phyloP scores from a whole-genome alignment of 2,329 filamentous ascomycete species.

The Blumeria hordei region DNA sequence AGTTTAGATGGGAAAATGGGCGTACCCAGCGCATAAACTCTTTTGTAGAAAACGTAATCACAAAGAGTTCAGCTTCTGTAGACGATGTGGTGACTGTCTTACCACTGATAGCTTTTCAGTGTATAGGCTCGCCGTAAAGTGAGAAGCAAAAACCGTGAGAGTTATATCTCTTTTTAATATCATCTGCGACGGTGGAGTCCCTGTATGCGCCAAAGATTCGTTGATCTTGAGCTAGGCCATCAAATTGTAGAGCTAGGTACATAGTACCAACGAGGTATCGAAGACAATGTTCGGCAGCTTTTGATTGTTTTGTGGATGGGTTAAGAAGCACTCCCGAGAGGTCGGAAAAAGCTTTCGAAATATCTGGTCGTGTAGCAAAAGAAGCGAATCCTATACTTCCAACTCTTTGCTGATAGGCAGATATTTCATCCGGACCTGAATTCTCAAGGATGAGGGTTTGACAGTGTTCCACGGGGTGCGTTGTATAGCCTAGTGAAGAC shows the following conservation, averaged over 20 bases:
- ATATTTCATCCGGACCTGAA: not conserved
- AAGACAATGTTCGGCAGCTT: slow-evolving; percentile 1
- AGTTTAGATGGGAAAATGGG: not conserved
- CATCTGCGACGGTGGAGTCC: not conserved
- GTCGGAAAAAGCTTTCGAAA: not conserved
- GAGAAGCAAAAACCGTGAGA: not conserved
- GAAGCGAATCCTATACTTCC: not conserved
- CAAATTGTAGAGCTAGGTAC: not conserved
- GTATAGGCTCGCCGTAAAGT: not conserved
- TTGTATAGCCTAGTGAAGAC: too few relatives aligned
- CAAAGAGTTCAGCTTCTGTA: not conserved
- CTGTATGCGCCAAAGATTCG: not conserved
- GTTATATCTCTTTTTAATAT: not conserved
- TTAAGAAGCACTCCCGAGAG: not conserved
- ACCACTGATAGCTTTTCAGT: not conserved
- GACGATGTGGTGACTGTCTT: not conserved
- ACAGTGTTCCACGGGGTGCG: too few relatives aligned
- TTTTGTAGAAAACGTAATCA: not conserved
- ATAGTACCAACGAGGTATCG: not conserved
- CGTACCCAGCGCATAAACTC: not conserved
- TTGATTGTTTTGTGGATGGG: not conserved
- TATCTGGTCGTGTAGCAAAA: not conserved
- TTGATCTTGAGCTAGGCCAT: not conserved
- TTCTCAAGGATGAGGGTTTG: too few relatives aligned
- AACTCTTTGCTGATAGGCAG: not conserved